These are phyloP conservation scores for Asterionellopsis glacialis DNA, from an alignment of 108 stramenopile species.

Conservation along the genomic window DNA sequence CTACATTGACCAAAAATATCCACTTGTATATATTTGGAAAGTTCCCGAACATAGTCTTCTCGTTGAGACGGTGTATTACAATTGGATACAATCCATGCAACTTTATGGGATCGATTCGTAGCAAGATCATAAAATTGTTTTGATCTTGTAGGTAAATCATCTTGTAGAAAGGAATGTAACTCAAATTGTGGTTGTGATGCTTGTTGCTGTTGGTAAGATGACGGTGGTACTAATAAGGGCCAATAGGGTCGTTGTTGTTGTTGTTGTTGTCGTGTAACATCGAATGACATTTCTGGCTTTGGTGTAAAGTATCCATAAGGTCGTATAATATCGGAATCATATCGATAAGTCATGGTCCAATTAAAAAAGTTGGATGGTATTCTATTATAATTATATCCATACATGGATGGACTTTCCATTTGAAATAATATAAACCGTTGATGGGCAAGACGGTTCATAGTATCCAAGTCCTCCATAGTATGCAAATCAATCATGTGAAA, in stretches of 20 bases:
- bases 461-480: too few species aligned
- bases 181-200: constrained; percentile 1
- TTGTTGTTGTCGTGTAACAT: too few species aligned
- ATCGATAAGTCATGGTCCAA: constrained; percentile 34
- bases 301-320: constrained; percentile 25
- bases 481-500: too few species aligned
- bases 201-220: constrained; percentile 9
- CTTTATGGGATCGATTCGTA: constrained; percentile 16
- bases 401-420: constrained; percentile 19
- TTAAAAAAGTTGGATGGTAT: constrained; percentile 21
- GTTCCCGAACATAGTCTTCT: constrained; percentile 27
- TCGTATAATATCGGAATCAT: constrained; percentile 19
- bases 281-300: too few species aligned
- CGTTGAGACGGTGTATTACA: constrained; percentile 17
- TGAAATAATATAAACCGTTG: constrained; percentile 26
- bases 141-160: neutral
- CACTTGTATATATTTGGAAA: constrained; percentile 22
- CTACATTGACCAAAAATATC: constrained; percentile 18
- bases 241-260: too few species aligned
- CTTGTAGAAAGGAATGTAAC: constrained; percentile 1
- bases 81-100: constrained; percentile 29
- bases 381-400: neutral
- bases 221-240: too few species aligned
- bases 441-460: neutral
- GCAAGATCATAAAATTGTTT: constrained; percentile 3